These are phyloP conservation scores for Zygotorulaspora mrakii DNA, from an alignment of 1,139 yeast genomes.

Conservation along the genomic window DNA sequence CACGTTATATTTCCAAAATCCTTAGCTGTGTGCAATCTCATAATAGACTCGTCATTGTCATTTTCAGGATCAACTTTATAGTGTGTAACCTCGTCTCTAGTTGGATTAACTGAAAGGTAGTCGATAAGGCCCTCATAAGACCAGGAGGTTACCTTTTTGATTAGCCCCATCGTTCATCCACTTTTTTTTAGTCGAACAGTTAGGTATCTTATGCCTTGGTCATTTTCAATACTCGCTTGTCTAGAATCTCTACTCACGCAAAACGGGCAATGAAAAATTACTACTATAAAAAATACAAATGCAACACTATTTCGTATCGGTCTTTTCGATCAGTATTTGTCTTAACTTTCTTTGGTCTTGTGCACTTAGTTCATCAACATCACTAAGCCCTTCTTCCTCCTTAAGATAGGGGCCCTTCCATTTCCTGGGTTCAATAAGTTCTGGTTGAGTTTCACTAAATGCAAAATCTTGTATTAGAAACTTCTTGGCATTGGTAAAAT, in stretches of 20 bases:
- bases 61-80: slow-evolving; percentile 35
- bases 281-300: not conserved
- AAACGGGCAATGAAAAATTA: slow-evolving; percentile 1
- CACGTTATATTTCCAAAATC: slow-evolving; percentile 75
- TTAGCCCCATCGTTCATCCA: slow-evolving; percentile 38
- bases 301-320: not conserved
- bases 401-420: slow-evolving; percentile 34
- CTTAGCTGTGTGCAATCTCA: slow-evolving; percentile 49
- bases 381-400: slow-evolving; percentile 36
- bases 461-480: slow-evolving; percentile 25
- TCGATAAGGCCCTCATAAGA: slow-evolving; percentile 31
- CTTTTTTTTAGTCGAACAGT: no score
- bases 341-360: slow-evolving; percentile 17
- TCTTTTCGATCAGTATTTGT: slow-evolving; percentile 5
- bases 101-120: slow-evolving; percentile 38
- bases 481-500: slow-evolving; percentile 15
- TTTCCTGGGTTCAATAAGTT: slow-evolving; percentile 20
- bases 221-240: not conserved
- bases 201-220: no score
- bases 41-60: slow-evolving; percentile 43
- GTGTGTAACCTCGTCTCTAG: slow-evolving; percentile 38
- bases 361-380: slow-evolving; percentile 32
- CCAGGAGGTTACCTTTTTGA: slow-evolving; percentile 34
- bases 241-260: not conserved
- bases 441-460: slow-evolving; percentile 19